Base-by-base conservation (phyloP, 2,329 filamentous ascomycete species). In the Pyrenochaeta sp. region DNA sequence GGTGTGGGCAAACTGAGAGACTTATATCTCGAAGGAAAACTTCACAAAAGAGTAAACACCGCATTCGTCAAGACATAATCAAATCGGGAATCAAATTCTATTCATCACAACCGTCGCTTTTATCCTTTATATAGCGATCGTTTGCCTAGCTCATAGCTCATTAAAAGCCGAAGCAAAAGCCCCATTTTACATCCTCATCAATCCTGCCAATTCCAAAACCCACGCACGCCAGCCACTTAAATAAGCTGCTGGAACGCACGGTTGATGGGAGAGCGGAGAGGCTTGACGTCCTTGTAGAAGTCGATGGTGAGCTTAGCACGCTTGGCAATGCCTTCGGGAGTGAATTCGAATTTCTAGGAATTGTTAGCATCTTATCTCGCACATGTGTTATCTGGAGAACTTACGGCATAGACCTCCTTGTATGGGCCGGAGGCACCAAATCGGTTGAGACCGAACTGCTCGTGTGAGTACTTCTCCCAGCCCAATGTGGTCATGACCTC, bases 371-470 rank as follows among this genome's bases (percentile, higher is more conserved):
- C 20, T 17, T 6, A 8, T 44, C 24, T 10, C 14, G 4, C 19
- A 24, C 6, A 3, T 80, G 81, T 4, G n/a, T 4, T 26, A 26
- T 28, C 15, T 21, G 3, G 19, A 8, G 3, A 14, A 63, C 74
- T 59, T 68, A 76, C 89, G 82, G 89, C 88, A 84, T 99, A 99
- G 51, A 99, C 91, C 68, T 97, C 87, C 87, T 93, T 93, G 83
- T 97, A 97, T 60, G 93, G 88, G 68, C 93, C 94, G 43, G 90
- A 96, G 61, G 93, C 93, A 85, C 94, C 94, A 77, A 99, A 99
- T 73, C 94, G 86, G 88, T 99, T 99, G 61, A 99, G 86, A 73
- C 94, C 94, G 69, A 99, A 99, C 81, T 99, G 94, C 85, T 99
- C 94, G 79, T 99, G 93, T 48, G 91, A 89, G 81, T 97, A 99